Base-by-base conservation (phyloP, 192 early-diverging fungal species). In the Umbelopsis vinacea region DNA sequence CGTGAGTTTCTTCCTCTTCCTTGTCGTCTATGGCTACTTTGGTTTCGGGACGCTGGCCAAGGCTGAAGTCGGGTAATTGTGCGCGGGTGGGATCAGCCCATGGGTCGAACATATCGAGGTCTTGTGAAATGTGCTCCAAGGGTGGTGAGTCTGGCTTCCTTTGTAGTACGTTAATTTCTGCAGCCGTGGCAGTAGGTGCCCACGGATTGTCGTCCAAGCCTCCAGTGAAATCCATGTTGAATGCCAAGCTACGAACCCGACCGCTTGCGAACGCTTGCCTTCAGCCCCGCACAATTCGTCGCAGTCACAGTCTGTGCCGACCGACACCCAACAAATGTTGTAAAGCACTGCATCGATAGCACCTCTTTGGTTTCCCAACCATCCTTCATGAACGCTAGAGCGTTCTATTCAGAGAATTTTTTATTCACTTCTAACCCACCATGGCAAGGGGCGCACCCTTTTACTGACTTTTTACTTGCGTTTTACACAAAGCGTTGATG, bases 121-220 rank as follows among this genome's bases (percentile, higher is more conserved):
- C 19, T 17, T 29, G 15, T 19, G 57, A 12, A 63, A 63, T 63
- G 57, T 63, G 57, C 57, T 63, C 57, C 26, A 63, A n/a, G 5
- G 57, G 57, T 63, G 57, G 57, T 19, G 57, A 63, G 7, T 63
- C 57, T 35, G 57, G 29, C 33, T 63, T 63, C 33, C 10, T 63
- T 63, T 63, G 33, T 6, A 63, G 7, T 17, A 63, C 26, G 19
- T 63, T 26, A 7, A 63, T 26, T 63, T 63, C 57, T 0, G 57
- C n/a, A 7, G 57, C 24, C 10, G 26, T 63, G 4, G 57, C 57
- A 12, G 57, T 63, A 12, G 33, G 29, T 37, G 57, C 57, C 57
- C 57, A 63, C 29, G 57, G 57, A 63, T 63, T 63, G 19, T 63
- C 57, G 14, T 63, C 57, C 17, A 63, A 35, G 12, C 57, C 57